Evolutionary conservation across 306 rosid species (phyloP).

Genomic region (Styphnolobium japonicum): DNA sequence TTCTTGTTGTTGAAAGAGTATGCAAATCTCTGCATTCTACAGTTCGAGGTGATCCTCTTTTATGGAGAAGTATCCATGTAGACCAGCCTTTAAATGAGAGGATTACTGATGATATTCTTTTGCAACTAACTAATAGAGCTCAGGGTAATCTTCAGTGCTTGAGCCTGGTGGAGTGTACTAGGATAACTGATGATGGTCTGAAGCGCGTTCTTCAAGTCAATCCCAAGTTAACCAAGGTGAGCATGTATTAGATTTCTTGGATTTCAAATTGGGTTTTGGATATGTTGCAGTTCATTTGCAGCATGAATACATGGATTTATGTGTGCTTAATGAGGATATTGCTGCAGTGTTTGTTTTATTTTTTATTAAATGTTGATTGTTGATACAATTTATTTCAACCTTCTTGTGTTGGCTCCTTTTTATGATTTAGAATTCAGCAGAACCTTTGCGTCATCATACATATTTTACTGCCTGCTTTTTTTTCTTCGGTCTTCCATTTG

Average conservation of each 20-base stretch:
- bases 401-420: not conserved
- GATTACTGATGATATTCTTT: conserved; percentile 78
- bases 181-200: conserved; percentile 86
- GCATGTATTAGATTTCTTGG: conserved; percentile 10
- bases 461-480: not conserved
- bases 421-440: not conserved
- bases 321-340: not conserved
- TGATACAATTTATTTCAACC: not conserved
- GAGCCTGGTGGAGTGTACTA: conserved; percentile 78
- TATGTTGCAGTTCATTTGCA: not conserved
- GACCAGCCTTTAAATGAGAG: conserved; percentile 84
- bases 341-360: not conserved
- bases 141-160: conserved; percentile 71
- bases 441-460: not conserved
- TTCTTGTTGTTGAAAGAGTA: conserved; percentile 62
- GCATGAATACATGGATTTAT: not conserved
- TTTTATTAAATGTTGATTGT: conserved; percentile 6
- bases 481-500: not conserved
- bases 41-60: conserved; percentile 59
- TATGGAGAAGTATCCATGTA: conserved; percentile 75
- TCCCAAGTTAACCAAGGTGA: conserved; percentile 72
- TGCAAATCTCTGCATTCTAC: conserved; percentile 60
- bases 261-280: conserved; percentile 2
- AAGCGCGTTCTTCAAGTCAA: conserved; percentile 74
- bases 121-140: conserved; percentile 62